Conservation (phyloP, 805 yeast species). For the Metschnikowia colocasiae region DNA sequence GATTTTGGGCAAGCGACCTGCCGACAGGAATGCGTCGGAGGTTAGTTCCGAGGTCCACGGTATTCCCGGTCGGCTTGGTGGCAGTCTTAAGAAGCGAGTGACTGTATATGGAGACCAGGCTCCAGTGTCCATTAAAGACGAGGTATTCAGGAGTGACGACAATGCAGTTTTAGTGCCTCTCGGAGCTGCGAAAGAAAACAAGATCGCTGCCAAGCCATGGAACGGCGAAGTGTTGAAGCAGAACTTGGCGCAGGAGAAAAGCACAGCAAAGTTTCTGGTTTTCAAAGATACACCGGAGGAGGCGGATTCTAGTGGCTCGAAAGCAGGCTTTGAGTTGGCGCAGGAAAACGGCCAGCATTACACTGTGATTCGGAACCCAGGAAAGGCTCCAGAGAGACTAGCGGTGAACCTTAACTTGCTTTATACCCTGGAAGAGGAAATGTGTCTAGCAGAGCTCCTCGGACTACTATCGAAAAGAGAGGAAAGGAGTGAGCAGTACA, state of each 20-base stretch:
- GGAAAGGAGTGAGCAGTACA: neutral
- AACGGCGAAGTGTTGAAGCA: slow-evolving; percentile 58
- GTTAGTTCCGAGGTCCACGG: neutral
- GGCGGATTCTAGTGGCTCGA: neutral
- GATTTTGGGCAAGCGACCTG: neutral
- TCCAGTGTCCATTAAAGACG: slow-evolving; percentile 10
- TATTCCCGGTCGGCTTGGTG: neutral
- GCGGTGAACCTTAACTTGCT: slow-evolving; percentile 58
- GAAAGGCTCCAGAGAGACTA: slow-evolving; percentile 58
- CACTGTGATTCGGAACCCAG: slow-evolving; percentile 51
- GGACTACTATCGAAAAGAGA: slow-evolving; percentile 19
- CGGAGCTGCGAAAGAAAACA: slow-evolving; percentile 62
- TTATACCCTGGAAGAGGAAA: slow-evolving; percentile 50
- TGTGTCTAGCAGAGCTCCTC: slow-evolving; percentile 61
- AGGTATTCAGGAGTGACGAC: slow-evolving; percentile 25
- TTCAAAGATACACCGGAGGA: slow-evolving; percentile 13
- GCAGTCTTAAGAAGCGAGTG: slow-evolving; percentile 25
- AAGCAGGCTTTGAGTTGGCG: slow-evolving; percentile 8
- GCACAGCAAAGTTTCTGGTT: slow-evolving; percentile 28
- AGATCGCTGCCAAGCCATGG: slow-evolving; percentile 53
- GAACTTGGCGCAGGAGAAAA: slow-evolving; percentile 15
- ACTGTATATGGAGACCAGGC: slow-evolving; percentile 28
- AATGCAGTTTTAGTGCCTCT: slow-evolving; percentile 43
- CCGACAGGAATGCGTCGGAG: neutral
- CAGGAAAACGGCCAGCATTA: slow-evolving; percentile 33